phyloP scores from a whole-genome alignment of 495 filamentous ascomycete genomes.

The Neurospora sublineolata region DNA sequence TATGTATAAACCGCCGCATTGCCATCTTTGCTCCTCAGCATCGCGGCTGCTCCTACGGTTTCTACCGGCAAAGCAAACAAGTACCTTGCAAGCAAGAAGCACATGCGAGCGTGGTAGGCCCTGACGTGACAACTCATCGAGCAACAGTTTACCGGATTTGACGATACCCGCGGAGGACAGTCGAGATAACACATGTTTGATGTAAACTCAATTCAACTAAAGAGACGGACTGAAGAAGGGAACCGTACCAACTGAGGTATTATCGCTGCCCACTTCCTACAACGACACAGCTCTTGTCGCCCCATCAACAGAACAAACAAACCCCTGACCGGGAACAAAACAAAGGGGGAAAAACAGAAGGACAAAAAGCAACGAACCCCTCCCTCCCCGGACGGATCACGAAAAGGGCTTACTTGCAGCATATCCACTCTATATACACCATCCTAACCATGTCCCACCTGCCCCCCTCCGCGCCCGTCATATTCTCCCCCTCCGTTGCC shows the following conservation, averaged over 20 bases:
- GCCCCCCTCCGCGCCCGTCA: conserved; percentile 37
- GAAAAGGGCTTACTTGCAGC: neutral
- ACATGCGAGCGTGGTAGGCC: neutral
- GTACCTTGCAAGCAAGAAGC: neutral
- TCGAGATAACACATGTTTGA: neutral
- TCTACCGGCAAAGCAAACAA: neutral
- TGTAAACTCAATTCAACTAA: neutral
- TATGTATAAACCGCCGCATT: neutral
- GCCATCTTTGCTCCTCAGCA: neutral
- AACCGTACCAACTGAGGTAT: neutral
- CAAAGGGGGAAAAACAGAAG: neutral
- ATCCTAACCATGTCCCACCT: conserved; percentile 37
- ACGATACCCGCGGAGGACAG: neutral
- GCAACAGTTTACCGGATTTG: neutral
- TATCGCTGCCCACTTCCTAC: neutral
- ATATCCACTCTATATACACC: neutral
- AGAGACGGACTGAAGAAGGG: neutral
- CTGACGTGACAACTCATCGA: neutral
- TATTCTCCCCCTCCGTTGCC: conserved; percentile 63
- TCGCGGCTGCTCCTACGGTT: neutral
- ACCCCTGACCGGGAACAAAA: neutral
- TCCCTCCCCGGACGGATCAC: neutral
- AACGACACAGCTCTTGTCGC: neutral
- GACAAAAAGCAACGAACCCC: neutral
- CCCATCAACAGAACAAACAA: neutral